A percentile compares a stretch with the other conserved stretches of the same genome.
Conservation (phyloP, 352 stramenopile species). For the Globisporangium radiosum region DNA sequence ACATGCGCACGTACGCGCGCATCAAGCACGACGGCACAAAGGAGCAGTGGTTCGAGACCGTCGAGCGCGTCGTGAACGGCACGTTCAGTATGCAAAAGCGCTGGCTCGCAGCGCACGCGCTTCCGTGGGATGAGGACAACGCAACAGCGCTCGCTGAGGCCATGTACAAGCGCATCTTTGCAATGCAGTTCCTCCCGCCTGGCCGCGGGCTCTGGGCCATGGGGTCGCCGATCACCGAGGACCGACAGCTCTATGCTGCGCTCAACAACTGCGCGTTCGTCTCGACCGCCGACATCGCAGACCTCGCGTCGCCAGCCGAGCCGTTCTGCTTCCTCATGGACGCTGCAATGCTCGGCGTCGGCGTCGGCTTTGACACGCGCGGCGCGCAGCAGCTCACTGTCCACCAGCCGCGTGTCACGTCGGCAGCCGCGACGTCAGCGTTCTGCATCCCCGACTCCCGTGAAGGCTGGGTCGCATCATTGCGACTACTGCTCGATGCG, state of each 20-base stretch:
- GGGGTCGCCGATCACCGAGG: slow-evolving; percentile 88
- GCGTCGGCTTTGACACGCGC: slow-evolving; percentile 92
- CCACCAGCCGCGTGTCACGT: slow-evolving; percentile 17
- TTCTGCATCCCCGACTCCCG: slow-evolving; percentile 54
- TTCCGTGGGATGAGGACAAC: slow-evolving; percentile 65
- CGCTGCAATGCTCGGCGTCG: slow-evolving; percentile 91
- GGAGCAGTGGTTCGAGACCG: slow-evolving; percentile 89
- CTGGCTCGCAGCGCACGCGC: slow-evolving; percentile 46
- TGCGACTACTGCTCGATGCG: slow-evolving; percentile 75
- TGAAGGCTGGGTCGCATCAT: slow-evolving; percentile 85
- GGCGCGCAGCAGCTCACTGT: slow-evolving; percentile 62
- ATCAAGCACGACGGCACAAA: slow-evolving; percentile 71
- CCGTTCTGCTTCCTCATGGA: slow-evolving; percentile 96
- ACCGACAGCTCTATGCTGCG: slow-evolving; percentile 76
- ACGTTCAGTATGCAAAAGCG: slow-evolving; percentile 92
- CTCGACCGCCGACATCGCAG: slow-evolving; percentile 67
- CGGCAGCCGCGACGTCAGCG: slow-evolving; percentile 5
- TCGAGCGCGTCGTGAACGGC: slow-evolving; percentile 91
- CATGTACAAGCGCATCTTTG: slow-evolving; percentile 91
- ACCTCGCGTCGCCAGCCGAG: slow-evolving; percentile 49
- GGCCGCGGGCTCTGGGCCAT: slow-evolving; percentile 92
- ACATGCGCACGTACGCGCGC: slow-evolving; percentile 89
- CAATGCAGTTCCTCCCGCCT: slow-evolving; percentile 93
- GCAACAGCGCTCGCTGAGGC: slow-evolving; percentile 61
- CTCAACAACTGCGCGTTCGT: slow-evolving; percentile 95